Evolutionary conservation across 1,139 yeast genomes (phyloP).

Genomic region (Blastobotrys elegans): DNA sequence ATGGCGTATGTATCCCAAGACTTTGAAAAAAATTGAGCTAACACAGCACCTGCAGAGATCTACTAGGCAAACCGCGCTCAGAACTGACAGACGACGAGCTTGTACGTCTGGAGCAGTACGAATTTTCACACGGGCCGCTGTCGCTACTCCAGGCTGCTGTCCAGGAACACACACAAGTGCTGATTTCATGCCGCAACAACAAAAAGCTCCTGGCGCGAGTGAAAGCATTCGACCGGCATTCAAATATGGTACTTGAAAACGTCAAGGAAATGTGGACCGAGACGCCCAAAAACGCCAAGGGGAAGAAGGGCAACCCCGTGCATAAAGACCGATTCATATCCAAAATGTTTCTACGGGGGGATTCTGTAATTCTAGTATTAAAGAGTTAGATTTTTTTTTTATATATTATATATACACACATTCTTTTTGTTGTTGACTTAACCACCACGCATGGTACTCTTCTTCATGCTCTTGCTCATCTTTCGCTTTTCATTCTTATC

Average conservation of each 20-base stretch:
- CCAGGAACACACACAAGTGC: slow-evolving; percentile 65
- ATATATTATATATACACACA: not conserved
- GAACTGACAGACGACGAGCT: slow-evolving; percentile 80
- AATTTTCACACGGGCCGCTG: slow-evolving; percentile 87
- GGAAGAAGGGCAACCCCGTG: slow-evolving; percentile 64
- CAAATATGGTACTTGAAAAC: slow-evolving; percentile 86
- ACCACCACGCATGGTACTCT: slow-evolving; percentile 6
- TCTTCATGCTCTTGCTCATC: slow-evolving; percentile 40
- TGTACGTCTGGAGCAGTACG: slow-evolving; percentile 81
- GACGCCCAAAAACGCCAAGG: slow-evolving; percentile 55
- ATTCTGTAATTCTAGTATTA: slow-evolving; percentile 81
- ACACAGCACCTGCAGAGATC: slow-evolving; percentile 24
- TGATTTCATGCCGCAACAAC: slow-evolving; percentile 87
- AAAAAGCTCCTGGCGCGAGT: slow-evolving; percentile 87
- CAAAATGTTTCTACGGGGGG: slow-evolving; percentile 91
- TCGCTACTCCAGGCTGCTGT: slow-evolving; percentile 79
- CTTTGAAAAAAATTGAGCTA: no score
- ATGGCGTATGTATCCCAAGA: slow-evolving; percentile 14
- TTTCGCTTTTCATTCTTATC: slow-evolving; percentile 52
- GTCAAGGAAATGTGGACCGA: slow-evolving; percentile 93
- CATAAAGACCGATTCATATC: slow-evolving; percentile 81
- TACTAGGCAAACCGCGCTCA: slow-evolving; percentile 35
- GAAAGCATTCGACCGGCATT: slow-evolving; percentile 93
- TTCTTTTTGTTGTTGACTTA: not conserved
- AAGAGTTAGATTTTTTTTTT: slow-evolving; percentile 18